Evolutionary conservation across 2,329 filamentous ascomycete genomes (phyloP).

Genomic region (Calonectria ilicicola): DNA sequence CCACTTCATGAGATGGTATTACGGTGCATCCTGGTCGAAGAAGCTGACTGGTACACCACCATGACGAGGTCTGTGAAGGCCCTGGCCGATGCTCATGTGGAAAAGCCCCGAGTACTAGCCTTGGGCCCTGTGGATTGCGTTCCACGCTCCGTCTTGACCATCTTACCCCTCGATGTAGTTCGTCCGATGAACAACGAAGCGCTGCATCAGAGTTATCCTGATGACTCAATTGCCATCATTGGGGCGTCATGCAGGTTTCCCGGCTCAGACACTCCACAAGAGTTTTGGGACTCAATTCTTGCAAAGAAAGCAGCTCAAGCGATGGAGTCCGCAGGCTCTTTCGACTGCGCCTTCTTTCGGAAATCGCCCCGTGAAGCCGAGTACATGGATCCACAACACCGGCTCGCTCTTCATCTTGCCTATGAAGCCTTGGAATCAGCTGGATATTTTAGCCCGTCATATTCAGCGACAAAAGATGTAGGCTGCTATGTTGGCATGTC

Average conservation of each 20-base stretch:
- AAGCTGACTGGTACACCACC: not conserved
- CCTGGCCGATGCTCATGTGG: not conserved
- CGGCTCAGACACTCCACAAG: not conserved
- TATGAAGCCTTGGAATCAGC: not conserved
- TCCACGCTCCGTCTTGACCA: not conserved
- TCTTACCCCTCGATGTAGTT: not conserved
- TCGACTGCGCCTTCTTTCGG: not conserved
- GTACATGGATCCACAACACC: conserved; percentile 4
- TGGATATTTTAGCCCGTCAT: not conserved
- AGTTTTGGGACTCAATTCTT: not conserved
- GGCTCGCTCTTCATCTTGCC: not conserved
- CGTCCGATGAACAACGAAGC: not conserved
- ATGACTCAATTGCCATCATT: not conserved
- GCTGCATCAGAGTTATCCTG: not conserved
- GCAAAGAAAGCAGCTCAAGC: not conserved
- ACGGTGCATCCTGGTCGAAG: not conserved
- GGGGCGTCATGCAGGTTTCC: not conserved
- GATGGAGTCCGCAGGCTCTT: not conserved
- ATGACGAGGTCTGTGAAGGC: not conserved
- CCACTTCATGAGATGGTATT: not conserved
- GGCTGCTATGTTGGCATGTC: not conserved
- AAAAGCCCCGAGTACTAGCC: not conserved
- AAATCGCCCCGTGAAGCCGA: not conserved
- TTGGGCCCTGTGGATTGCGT: not conserved
- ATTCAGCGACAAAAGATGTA: not conserved